Evolutionary conservation across 192 early-diverging fungal species (phyloP), one percentile per base, ranked within the genome.

Genomic region (Chytriomyces sp.): DNA sequence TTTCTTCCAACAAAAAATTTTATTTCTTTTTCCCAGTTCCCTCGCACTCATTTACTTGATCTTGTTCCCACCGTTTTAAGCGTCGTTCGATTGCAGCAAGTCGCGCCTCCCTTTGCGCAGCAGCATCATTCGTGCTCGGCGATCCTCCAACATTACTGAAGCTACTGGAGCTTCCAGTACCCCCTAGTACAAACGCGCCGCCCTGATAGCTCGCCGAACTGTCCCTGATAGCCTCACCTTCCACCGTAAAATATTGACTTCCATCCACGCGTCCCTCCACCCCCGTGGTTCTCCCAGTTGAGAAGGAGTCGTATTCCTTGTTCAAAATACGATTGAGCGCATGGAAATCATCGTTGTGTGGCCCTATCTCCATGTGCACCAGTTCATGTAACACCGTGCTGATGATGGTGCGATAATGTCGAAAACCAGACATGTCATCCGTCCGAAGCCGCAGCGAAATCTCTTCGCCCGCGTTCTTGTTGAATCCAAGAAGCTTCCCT

Each of bases 351-450:
- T 86, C 84, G 64, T 90, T 90, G 68, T 94, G 93, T 5, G 88
- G 89, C 14, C 64, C 59, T 40, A 70, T 70, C 39, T 78, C 79
- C 77, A 90, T 91, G 60, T 94, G 93, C 4, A 90, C 76, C 5
- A 94, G 81, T 72, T 94, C 93, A 75, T 94, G 93, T 31, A 94
- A 64, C 22, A 94, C 64, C 2, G 92, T 91, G 52, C 84, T 86
- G 22, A 89, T 73, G 5, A 94, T 77, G 0, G 83, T 78, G 30
- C 83, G 81, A 68, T 91, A 94, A 52, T 88, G 84, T 39, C 93
- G 74, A 60, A 94, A 94, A 5, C 93, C 93, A 44, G 85, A 83
- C 59, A 92, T 73, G 70, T 88, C 86, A 77, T 93, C 85, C 3
- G 93, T 93, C 8, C 93, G 80, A n/a, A 94, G 65, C 57, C 93